These are phyloP conservation scores for Backusella sp. DNA, from an alignment of 192 early-diverging fungal genomes.

Conservation along the genomic window DNA sequence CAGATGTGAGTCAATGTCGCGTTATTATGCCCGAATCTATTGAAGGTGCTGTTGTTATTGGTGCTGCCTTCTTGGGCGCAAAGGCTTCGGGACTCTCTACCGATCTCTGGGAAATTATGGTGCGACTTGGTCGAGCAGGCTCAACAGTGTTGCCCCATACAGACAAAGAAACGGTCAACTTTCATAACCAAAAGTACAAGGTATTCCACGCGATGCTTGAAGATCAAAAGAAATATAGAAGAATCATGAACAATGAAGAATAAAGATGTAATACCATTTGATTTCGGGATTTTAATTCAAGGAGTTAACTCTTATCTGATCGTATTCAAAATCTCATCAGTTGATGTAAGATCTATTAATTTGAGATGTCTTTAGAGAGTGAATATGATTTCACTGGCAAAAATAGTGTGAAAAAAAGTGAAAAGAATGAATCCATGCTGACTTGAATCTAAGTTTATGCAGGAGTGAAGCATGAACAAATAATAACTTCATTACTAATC, in stretches of 20 bases:
- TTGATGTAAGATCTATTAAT: not conserved
- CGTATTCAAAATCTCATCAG: not conserved
- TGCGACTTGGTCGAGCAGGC: slow-evolving; percentile 44
- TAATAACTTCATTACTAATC: not conserved
- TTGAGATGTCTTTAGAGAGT: not conserved
- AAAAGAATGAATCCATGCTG: not conserved
- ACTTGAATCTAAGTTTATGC: not conserved
- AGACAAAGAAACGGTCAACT: slow-evolving; percentile 26
- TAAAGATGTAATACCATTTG: not conserved
- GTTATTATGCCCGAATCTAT: slow-evolving; percentile 56
- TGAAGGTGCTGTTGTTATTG: slow-evolving; percentile 64
- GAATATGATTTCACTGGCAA: too few species aligned
- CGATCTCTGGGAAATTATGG: slow-evolving; percentile 58
- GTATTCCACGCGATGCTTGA: slow-evolving; percentile 60
- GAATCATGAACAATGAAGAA: slow-evolving; percentile 45
- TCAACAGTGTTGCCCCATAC: slow-evolving; percentile 43
- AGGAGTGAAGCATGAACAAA: not conserved
- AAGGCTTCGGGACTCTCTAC: slow-evolving; percentile 40
- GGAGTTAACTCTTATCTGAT: not conserved
- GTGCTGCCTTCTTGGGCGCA: slow-evolving; percentile 66
- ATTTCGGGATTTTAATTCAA: not conserved
- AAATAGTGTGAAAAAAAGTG: not conserved
- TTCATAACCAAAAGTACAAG: slow-evolving; percentile 52
- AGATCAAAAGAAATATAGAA: slow-evolving; percentile 51
- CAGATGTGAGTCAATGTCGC: slow-evolving; percentile 52